Evolutionary conservation across 192 early-diverging fungal genomes (phyloP), one percentile per base, ranked within the genome.

Genomic region (Coemansia sp.): DNA sequence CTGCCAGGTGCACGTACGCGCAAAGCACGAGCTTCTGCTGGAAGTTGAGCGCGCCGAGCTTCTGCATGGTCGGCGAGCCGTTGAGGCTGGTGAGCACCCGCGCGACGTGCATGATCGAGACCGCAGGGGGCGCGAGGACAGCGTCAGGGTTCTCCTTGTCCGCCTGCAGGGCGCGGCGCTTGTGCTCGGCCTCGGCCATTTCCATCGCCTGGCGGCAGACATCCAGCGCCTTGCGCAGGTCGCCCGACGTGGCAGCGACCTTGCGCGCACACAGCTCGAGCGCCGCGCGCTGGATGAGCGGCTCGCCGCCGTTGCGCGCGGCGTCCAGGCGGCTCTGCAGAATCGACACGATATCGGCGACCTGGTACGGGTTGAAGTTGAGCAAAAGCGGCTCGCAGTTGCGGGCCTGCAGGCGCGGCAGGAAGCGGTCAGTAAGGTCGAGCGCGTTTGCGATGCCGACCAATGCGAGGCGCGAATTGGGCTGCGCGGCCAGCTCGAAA

Each of bases 401-500:
- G 54, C 88, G 87, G 23, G 88, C 88, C 59, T 86, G 83, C 35
- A 97, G 79, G 35, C 93, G 82, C n/a, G 95, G 94, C 56, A 97
- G 70, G 38, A 95, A 86, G 18, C 92, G 82, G 56, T 92, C 88
- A 8, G 93, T 92, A 61, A 98, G 77, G 69, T 98, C 90, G 11
- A 98, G 71, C 0, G 95, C 91, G 70, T 98, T 98, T 25, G 95
- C 92, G 50, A 98, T 97, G 14, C 95, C 95, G 33, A 98, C 85
- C 31, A 98, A 67, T 1, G 86, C 84, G 33, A 98, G 61, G 0
- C 81, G 74, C 51, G 92, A 90, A 6, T 68, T 52, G 4, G 84
- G 76, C 21, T 80, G 67, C 6, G 72, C 78, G 0, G 77, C 81
- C 35, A 74, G 52, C 57, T 90, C 88, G 78, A 96, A 98, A 9